phyloP scores from a whole-genome alignment of 2,329 filamentous ascomycete genomes.

The Colletotrichum sp. region DNA sequence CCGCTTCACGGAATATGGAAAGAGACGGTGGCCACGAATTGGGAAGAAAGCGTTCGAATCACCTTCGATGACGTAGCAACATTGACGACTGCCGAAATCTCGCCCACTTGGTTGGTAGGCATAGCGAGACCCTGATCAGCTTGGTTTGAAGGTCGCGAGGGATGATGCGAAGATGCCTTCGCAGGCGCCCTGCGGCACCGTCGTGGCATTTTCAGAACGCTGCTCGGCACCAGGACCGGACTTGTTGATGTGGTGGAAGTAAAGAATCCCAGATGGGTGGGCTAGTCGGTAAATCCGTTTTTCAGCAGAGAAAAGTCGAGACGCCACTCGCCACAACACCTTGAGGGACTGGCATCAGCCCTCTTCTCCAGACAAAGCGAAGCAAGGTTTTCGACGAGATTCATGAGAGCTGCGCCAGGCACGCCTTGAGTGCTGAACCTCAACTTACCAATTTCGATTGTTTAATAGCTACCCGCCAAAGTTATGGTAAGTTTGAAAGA shows the following conservation, averaged over 20 bases:
- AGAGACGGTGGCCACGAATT: rapidly evolving
- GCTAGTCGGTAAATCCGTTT: rapidly evolving
- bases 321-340: neutral
- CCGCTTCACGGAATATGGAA: rapidly evolving
- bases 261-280: rapidly evolving
- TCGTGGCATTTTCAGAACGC: neutral
- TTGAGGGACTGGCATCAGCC: neutral
- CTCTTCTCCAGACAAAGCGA: rapidly evolving
- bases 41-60: rapidly evolving
- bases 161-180: rapidly evolving
- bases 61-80: neutral
- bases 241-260: neutral
- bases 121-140: no score
- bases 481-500: rapidly evolving
- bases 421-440: neutral
- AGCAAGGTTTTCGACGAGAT: neutral
- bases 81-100: no score
- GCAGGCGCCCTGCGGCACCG: rapidly evolving
- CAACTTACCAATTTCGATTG: rapidly evolving
- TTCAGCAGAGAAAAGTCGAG: rapidly evolving
- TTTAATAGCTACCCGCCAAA: rapidly evolving
- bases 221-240: neutral
- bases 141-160: neutral
- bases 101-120: no score
- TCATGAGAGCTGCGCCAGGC: rapidly evolving